Percentiles rank a stretch among this genome's conserved stretches.
Evolutionary conservation across 2,329 filamentous ascomycete genomes (phyloP).

Genomic region (Paraconiothyrium sp.): DNA sequence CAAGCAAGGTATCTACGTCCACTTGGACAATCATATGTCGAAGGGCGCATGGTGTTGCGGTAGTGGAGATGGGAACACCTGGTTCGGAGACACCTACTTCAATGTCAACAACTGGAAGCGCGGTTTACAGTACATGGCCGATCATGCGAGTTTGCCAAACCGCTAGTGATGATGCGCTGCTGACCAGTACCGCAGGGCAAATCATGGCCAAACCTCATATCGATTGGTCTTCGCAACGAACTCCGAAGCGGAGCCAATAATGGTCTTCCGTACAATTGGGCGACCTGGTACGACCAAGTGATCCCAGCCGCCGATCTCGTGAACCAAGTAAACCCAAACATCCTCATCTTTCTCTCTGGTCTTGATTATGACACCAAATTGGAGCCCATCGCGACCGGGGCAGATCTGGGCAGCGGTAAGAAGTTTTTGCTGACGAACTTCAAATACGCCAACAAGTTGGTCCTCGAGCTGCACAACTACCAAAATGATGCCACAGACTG

Average conservation of each 20-base stretch:
- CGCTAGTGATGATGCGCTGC: not conserved
- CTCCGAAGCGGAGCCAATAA: slow-evolving; percentile 38
- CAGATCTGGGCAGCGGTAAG: slow-evolving; percentile 59
- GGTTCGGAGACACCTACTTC: slow-evolving; percentile 69
- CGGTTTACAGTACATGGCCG: slow-evolving; percentile 69
- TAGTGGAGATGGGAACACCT: slow-evolving; percentile 64
- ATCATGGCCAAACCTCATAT: slow-evolving; percentile 61
- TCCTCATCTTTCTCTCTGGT: slow-evolving; percentile 69
- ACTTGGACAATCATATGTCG: slow-evolving; percentile 49
- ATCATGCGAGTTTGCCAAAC: slow-evolving; percentile 52
- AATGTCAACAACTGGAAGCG: slow-evolving; percentile 67
- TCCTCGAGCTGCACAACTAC: slow-evolving; percentile 71
- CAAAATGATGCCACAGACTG: slow-evolving; percentile 62
- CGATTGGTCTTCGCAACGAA: slow-evolving; percentile 68
- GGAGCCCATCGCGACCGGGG: slow-evolving; percentile 61
- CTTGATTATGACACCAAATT: slow-evolving; percentile 66
- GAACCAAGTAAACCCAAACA: slow-evolving; percentile 60
- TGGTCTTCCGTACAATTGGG: slow-evolving; percentile 63
- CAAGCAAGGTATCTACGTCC: slow-evolving; percentile 49
- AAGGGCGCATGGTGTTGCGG: slow-evolving; percentile 47
- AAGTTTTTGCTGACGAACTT: slow-evolving; percentile 61
- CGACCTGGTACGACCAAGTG: slow-evolving; percentile 63
- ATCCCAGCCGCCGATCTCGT: slow-evolving; percentile 61
- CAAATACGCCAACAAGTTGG: slow-evolving; percentile 63
- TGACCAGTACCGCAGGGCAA: slow-evolving; percentile 30